Conservation (phyloP, 139 green algal genomes). For the Pseudopediastrum boryanum region DNA sequence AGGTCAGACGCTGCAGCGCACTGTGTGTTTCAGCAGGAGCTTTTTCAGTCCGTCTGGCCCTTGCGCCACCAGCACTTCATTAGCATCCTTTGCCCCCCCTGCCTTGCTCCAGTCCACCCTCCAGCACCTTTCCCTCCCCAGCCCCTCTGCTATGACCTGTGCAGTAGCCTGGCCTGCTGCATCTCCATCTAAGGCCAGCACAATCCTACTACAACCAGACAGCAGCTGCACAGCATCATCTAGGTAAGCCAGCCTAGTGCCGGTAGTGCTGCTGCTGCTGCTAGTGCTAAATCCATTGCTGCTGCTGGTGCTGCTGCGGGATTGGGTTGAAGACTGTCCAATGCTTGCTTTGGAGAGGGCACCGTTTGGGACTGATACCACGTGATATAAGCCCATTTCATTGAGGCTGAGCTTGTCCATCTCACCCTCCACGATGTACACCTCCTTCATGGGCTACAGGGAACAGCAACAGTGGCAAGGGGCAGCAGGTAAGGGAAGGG, state of each 20-base stretch:
- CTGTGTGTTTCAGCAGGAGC: no score
- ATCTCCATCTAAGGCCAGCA: conserved; percentile 25
- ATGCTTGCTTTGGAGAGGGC: not conserved
- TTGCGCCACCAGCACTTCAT: conserved; percentile 17
- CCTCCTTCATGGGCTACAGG: conserved; percentile 26
- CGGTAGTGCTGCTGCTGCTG: not conserved
- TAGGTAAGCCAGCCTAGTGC: conserved; percentile 17
- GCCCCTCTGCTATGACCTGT: not conserved
- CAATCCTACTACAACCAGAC: not conserved
- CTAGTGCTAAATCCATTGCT: not conserved
- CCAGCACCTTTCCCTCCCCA: not conserved
- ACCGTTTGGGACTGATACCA: conserved; percentile 16
- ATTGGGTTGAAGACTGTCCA: not conserved
- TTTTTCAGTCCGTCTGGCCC: no score
- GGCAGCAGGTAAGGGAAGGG: no score
- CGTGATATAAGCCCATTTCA: conserved; percentile 23
- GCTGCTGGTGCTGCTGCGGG: not conserved
- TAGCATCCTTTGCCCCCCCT: conserved; percentile 2
- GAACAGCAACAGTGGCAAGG: not conserved
- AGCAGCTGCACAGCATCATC: not conserved
- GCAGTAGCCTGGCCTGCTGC: conserved; percentile 4
- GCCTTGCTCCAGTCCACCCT: not conserved
- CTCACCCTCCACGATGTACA: conserved; percentile 89
- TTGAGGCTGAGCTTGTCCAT: conserved; percentile 87
- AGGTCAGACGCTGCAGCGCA: no score